Evolutionary conservation across 257 asterid species (phyloP).

Genomic region (Rubia yunnanensis): DNA sequence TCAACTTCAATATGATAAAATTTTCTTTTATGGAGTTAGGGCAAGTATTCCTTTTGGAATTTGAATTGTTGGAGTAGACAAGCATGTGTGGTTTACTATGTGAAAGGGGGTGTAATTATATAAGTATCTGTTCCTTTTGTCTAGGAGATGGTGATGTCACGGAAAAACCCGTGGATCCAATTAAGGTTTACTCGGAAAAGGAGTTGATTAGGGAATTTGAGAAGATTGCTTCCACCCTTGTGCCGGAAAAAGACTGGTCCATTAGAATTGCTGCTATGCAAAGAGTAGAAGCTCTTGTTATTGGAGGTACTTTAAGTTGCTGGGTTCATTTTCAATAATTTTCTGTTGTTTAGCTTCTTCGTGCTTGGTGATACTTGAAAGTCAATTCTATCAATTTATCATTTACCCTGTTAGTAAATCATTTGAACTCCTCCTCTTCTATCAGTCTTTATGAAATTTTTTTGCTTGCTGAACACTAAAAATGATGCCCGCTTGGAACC

Average conservation of each 20-base stretch:
- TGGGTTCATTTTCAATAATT: neutral
- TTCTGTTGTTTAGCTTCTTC: neutral
- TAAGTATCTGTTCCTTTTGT: constrained; percentile 4
- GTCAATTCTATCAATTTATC: neutral
- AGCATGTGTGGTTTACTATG: neutral
- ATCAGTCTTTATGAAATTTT: too few species aligned
- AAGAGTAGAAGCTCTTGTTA: constrained; percentile 83
- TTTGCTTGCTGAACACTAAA: neutral
- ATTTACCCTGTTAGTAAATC: neutral
- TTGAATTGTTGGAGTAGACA: neutral
- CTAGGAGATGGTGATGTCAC: constrained; percentile 85
- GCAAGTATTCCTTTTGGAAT: too few species aligned
- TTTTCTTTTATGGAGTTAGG: neutral
- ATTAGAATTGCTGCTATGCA: constrained; percentile 92
- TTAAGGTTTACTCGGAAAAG: constrained; percentile 90
- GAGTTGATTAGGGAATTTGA: constrained; percentile 94
- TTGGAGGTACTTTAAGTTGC: constrained; percentile 62
- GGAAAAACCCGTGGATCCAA: constrained; percentile 88
- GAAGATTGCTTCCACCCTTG: constrained; percentile 80
- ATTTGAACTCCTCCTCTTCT: neutral
- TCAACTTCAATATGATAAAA: neutral
- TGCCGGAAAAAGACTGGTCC: constrained; percentile 99
- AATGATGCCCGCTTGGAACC: neutral
- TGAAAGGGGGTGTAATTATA: neutral
- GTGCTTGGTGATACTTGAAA: neutral